Base-by-base conservation (phyloP, 1,284 basidiomycete genomes). In the Puccinia brachypodii region DNA sequence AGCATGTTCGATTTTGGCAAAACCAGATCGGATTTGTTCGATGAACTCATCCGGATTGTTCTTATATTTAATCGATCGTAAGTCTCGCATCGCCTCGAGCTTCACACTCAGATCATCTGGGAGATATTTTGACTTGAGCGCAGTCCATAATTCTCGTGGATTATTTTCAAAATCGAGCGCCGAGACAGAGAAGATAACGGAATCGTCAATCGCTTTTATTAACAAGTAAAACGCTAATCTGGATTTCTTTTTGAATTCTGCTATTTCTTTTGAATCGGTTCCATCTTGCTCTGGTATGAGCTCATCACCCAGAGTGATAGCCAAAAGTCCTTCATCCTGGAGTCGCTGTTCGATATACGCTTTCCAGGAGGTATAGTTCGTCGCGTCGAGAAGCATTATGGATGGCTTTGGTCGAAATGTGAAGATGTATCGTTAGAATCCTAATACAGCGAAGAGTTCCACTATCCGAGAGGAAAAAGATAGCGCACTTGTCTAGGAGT, bases 301-400 rank as follows among this genome's bases (percentile, higher is more conserved):
- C 44, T 74, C 50, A 33, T 56, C n/a, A 3, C 72, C 72, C 33
- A 74, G 28, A 38, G 72, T 74, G 72, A 74, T 58, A 8, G 33
- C 50, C 13, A 74, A 56, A 36, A 74, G 53, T 53, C 72, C 72
- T 58, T 74, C 50, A 58, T 58, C n/a, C 53, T 74, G 28, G 7
- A 74, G 50, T 58, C 72, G 72, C 36, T 58, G 47, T 58, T 74
- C 47, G 47, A 74, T 74, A n/a, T 74, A 38, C 36, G 28, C 33
- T 74, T 74, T 74, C 72, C 72, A 74, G 19, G 53, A 33, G 53
- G 53, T 53, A 56, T 74, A 74, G 38, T 74, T 74, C 47, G 50
- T 58, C 6, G 56, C 50, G 31, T 58, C 28, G 3, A 74, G 50
- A 16, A 74, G 36, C 72, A 74, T 74, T 3, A n/a, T n/a, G 47